Evolutionary conservation across 345 rosid genomes (phyloP).

Genomic region (Linum tenue): DNA sequence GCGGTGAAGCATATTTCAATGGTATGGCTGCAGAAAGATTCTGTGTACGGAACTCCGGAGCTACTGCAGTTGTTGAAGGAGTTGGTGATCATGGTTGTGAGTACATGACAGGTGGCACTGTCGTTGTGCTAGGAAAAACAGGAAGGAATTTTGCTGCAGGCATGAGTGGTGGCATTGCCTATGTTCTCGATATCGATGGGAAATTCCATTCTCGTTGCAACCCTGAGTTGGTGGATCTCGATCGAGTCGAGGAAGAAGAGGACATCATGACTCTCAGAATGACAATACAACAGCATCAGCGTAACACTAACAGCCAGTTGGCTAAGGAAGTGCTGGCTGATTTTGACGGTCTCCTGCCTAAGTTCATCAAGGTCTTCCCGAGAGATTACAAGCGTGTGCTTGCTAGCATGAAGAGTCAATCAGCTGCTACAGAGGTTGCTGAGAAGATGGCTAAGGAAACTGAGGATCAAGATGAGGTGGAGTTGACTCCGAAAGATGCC

Average conservation of each 20-base stretch:
- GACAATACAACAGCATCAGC: slow-evolving; percentile 98
- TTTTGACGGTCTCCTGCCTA: slow-evolving; percentile 64
- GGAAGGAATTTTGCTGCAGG: slow-evolving; percentile 99
- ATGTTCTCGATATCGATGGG: slow-evolving; percentile 77
- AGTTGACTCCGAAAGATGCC: slow-evolving; percentile 54
- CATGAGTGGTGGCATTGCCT: slow-evolving; percentile 99
- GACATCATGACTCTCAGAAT: slow-evolving; percentile 73
- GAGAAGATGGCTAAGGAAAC: slow-evolving; percentile 38
- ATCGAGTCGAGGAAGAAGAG: slow-evolving; percentile 84
- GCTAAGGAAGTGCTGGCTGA: slow-evolving; percentile 80
- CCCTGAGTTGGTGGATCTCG: slow-evolving; percentile 86
- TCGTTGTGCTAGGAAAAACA: slow-evolving; percentile 91
- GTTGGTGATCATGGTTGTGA: slow-evolving; percentile 99
- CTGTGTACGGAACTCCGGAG: slow-evolving; percentile 98
- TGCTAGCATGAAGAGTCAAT: slow-evolving; percentile 56
- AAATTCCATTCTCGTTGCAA: slow-evolving; percentile 80
- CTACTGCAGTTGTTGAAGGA: slow-evolving; percentile 97
- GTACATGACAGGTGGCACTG: slow-evolving; percentile 99
- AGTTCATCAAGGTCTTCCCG: slow-evolving; percentile 87
- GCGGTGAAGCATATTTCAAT: slow-evolving; percentile 88
- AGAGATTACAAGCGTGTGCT: slow-evolving; percentile 93
- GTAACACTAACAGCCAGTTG: slow-evolving; percentile 78
- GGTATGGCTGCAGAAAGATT: slow-evolving; percentile 99
- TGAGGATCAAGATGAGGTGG: slow-evolving; percentile 50
- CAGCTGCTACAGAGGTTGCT: slow-evolving; percentile 31